Evolutionary conservation across 78 protist species (phyloP).

Genomic region (Dictyostelium firmibasis): DNA sequence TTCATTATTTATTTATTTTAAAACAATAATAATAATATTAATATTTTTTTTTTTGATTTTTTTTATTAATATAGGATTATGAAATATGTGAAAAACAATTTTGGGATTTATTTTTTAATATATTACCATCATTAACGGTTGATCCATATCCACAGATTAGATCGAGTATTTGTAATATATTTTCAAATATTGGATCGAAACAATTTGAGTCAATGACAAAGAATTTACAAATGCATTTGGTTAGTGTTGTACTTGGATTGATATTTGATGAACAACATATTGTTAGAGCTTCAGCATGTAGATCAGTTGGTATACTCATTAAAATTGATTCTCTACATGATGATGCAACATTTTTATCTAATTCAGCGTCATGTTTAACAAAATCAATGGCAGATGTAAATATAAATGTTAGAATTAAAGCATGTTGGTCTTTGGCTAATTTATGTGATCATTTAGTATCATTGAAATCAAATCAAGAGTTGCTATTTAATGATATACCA

Average conservation of each 20-base stretch:
- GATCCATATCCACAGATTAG: conserved; percentile 71
- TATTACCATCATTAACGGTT: conserved; percentile 8
- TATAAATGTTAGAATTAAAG: conserved; percentile 63
- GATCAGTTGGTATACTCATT: conserved; percentile 54
- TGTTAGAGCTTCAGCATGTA: conserved; percentile 52
- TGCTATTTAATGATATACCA: conserved; percentile 6
- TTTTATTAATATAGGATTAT: not conserved
- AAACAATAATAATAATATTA: not conserved
- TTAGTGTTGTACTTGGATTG: conserved; percentile 50
- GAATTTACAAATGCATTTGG: conserved; percentile 33
- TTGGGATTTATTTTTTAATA: conserved; percentile 41
- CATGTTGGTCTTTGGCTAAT: conserved; percentile 77
- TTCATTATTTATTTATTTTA: not conserved
- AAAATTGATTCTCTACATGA: conserved; percentile 27
- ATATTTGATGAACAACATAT: conserved; percentile 44
- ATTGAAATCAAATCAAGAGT: not conserved
- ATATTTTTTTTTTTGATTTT: not conserved
- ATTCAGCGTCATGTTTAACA: conserved; percentile 38
- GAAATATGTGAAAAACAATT: conserved; percentile 10
- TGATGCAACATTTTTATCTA: conserved; percentile 47
- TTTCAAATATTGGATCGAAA: conserved; percentile 40
- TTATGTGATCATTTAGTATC: conserved; percentile 68
- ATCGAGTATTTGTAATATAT: conserved; percentile 63
- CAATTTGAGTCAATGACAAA: not conserved
- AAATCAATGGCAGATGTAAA: conserved; percentile 69